Evolutionary conservation across 2,329 filamentous ascomycete species (phyloP).

Genomic region (Verticillium albo-atrum): DNA sequence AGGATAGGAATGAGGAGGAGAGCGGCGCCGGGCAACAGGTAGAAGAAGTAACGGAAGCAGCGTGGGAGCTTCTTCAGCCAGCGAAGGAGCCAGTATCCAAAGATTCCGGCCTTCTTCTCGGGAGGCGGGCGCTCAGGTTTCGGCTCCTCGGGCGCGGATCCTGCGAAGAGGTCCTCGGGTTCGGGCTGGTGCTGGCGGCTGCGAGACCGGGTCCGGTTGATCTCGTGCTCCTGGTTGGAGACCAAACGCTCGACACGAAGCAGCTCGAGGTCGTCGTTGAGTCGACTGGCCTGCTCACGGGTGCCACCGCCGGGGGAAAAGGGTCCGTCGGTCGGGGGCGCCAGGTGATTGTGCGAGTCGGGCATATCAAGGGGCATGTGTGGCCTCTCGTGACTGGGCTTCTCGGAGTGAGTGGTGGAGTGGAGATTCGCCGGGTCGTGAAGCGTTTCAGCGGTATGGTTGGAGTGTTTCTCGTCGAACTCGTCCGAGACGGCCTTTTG

Average conservation of each 20-base stretch:
- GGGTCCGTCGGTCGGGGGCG: neutral
- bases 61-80: slow-evolving; percentile 46
- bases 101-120: slow-evolving; percentile 16
- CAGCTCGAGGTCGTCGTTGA: slow-evolving; percentile 45
- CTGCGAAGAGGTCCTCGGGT: slow-evolving; percentile 44
- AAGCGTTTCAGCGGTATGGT: slow-evolving; percentile 10
- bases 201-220: slow-evolving; percentile 17
- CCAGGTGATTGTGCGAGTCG: slow-evolving; percentile 2
- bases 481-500: neutral
- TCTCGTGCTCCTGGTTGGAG: slow-evolving; percentile 36
- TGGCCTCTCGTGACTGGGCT: neutral
- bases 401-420: slow-evolving; percentile 1
- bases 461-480: slow-evolving; percentile 14
- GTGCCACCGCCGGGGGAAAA: slow-evolving; percentile 3
- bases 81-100: slow-evolving; percentile 30
- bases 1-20: slow-evolving; percentile 43
- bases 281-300: slow-evolving; percentile 27
- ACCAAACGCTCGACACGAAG: slow-evolving; percentile 41
- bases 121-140: slow-evolving; percentile 7
- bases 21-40: slow-evolving; percentile 39
- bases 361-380: neutral
- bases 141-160: slow-evolving; percentile 14
- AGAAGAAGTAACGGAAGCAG: slow-evolving; percentile 43
- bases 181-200: slow-evolving; percentile 27
- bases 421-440: neutral